Evolutionary conservation across 495 filamentous ascomycete species (phyloP), one percentile per base, ranked within the genome.

Genomic region (Hypoxylon lenormandii): DNA sequence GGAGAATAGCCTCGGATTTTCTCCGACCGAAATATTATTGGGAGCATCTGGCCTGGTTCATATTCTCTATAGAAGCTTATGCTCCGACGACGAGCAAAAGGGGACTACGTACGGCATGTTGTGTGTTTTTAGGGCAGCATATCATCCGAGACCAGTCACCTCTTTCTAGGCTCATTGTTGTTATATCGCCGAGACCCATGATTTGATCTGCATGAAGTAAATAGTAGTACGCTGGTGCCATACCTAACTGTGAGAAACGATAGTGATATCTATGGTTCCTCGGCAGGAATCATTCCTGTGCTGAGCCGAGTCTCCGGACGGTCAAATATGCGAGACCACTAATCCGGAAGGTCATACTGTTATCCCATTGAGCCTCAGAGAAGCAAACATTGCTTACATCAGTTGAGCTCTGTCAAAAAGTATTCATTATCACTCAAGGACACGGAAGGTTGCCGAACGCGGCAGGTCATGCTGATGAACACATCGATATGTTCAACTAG

Each of bases 401-500:
- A 5, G 16, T 45, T 43, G 13, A 6, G 15, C 15, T 16, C n/a
- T 15, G n/a, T 3, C n/a, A 18, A 7, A 6, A 5, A 43, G 11
- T 4, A 18, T 15, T 7, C 42, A 8, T 21, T 19, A 5, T 45
- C 16, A 45, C 16, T 1, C 21, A 8, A 16, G 6, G 21, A 4
- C 42, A 45, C 16, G 16, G 42, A 21, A 5, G 3, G 11, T 19
- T 21, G 16, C 42, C 16, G 8, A 10, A 10, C 16, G 42, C 2
- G 16, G 42, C 42, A 0, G 42, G 16, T n/a, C 13, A 46, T 4
- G 18, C 48, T 47, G 26, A 51, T 48, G 49, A 56, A 60, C 40
- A 64, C 21, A 28, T 28, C 13, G 21, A 5, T 54, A 46, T 55
- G 49, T 60, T 54, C 49, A 50, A 60, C 51, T 60, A n/a, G 47